A percentile compares a stretch with the other conserved stretches of the same genome.
These are phyloP conservation scores for Triticum monococcum DNA, from an alignment of 176 grass and related monocot genomes.

Conservation along the genomic window DNA sequence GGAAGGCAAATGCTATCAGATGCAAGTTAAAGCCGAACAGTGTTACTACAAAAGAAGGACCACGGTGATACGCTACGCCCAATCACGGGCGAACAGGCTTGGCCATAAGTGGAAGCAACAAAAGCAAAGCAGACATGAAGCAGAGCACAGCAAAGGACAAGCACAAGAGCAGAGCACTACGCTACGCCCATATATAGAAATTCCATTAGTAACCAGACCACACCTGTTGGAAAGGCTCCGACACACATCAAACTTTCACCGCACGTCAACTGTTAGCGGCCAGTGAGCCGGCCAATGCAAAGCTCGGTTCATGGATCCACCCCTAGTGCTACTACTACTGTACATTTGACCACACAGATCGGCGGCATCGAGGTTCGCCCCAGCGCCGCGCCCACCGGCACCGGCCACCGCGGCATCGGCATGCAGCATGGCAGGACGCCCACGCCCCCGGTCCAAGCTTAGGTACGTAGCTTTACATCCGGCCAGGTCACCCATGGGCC, in stretches of 20 bases:
- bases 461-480: not conserved
- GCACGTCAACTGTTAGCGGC: not conserved
- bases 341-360: slow-evolving; percentile 2
- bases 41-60: not conserved
- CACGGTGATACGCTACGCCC: not conserved
- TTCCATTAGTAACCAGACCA: not conserved
- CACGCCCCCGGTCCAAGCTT: too few relatives aligned
- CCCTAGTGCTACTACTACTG: slow-evolving; percentile 1
- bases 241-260: not conserved
- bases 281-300: not conserved
- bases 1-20: not conserved
- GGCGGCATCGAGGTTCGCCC: not conserved
- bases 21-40: not conserved
- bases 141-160: not conserved
- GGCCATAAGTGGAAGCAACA: slow-evolving; percentile 6
- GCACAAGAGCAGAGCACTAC: not conserved
- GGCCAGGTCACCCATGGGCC: slow-evolving; percentile 4
- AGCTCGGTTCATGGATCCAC: not conserved
- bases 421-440: not conserved
- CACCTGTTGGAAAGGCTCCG: not conserved
- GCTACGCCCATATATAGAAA: too few relatives aligned
- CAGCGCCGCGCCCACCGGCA: not conserved
- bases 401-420: not conserved
- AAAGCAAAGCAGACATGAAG: slow-evolving; percentile 1
- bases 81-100: not conserved